These are phyloP conservation scores for Aciculoconidium aculeatum DNA, from an alignment of 805 yeast species.

Conservation along the genomic window DNA sequence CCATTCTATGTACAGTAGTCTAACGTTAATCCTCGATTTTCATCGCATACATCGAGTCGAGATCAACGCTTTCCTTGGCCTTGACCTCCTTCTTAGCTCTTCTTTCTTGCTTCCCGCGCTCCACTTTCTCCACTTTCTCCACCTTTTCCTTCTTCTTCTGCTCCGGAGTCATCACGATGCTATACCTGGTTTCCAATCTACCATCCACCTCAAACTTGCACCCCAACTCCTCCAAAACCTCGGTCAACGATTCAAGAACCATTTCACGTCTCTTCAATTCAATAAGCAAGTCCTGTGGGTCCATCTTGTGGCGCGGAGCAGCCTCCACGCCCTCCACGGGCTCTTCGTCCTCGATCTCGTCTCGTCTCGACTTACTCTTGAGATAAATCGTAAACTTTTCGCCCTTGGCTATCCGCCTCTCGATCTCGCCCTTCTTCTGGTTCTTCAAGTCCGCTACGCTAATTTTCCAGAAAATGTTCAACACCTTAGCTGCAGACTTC, in stretches of 20 bases:
- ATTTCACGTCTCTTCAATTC: slow-evolving; percentile 23
- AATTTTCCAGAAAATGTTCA: slow-evolving; percentile 53
- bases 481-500: slow-evolving; percentile 37
- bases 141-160: slow-evolving; percentile 3
- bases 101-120: slow-evolving; percentile 5
- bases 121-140: slow-evolving; percentile 1
- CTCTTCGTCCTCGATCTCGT: slow-evolving; percentile 10
- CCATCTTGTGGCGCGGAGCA: slow-evolving; percentile 5
- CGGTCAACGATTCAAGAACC: slow-evolving; percentile 20
- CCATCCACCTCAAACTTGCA: slow-evolving; percentile 26
- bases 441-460: slow-evolving; percentile 45
- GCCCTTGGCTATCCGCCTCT: slow-evolving; percentile 39
- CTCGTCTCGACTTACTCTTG: slow-evolving; percentile 14
- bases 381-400: slow-evolving; percentile 26
- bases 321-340: slow-evolving; percentile 9
- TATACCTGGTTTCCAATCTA: slow-evolving; percentile 17
- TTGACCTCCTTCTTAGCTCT: slow-evolving; percentile 11
- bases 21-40: slow-evolving; percentile 30
- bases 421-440: slow-evolving; percentile 50
- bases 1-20: slow-evolving; percentile 6
- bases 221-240: slow-evolving; percentile 24
- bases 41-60: slow-evolving; percentile 35
- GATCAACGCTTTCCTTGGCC: slow-evolving; percentile 15
- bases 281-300: slow-evolving; percentile 11
- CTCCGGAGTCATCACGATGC: slow-evolving; percentile 14